These are phyloP conservation scores for Penicillium verrucosum DNA, from an alignment of 2,329 filamentous ascomycete species.

Conservation along the genomic window DNA sequence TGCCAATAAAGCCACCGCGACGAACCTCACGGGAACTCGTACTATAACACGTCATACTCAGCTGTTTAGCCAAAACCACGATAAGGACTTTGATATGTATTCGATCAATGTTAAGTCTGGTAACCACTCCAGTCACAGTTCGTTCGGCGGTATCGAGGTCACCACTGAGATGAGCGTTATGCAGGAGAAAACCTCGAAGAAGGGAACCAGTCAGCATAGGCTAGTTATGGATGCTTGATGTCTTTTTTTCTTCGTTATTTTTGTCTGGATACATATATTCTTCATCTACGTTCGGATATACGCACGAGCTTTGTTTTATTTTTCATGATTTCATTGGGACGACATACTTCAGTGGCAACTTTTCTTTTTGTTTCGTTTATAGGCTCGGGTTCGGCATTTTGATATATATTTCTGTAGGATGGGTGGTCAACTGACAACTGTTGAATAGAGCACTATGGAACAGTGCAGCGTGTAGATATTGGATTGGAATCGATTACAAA, in stretches of 20 bases:
- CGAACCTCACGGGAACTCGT: no score
- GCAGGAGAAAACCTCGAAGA: conserved; percentile 3
- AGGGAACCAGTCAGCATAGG: conserved; percentile 20
- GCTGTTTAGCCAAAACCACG: no score
- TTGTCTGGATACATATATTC: neutral
- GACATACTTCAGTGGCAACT: neutral
- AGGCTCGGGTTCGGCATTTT: neutral
- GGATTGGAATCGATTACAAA: no score
- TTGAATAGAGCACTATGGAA: no score
- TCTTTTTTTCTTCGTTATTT: neutral
- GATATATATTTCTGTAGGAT: neutral
- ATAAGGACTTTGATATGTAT: no score
- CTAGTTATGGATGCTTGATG: conserved; percentile 24
- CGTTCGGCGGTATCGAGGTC: no score
- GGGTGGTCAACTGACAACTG: neutral
- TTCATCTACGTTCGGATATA: neutral
- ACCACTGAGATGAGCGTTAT: no score
- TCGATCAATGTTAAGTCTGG: no score
- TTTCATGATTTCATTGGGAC: conserved; percentile 14
- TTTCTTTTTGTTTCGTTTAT: neutral
- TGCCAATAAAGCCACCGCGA: no score
- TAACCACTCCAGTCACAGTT: no score
- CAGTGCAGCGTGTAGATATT: no score
- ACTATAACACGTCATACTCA: no score
- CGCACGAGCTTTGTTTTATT: neutral